Base-by-base conservation (phyloP, 1,139 yeast species). In the Sugiyamaella xylanicola region DNA sequence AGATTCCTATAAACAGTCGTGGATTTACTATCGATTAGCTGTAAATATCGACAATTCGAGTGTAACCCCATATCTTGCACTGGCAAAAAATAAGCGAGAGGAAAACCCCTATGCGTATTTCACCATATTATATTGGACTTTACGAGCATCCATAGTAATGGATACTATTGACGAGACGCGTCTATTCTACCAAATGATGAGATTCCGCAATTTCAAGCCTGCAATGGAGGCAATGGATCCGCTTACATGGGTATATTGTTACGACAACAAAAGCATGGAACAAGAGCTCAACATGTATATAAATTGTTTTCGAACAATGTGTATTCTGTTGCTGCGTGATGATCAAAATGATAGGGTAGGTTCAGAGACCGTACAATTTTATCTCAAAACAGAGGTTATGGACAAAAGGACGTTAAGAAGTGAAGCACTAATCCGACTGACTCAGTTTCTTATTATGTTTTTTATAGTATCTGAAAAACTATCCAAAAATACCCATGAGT, bases 11-110 rank as follows among this genome's bases (percentile, higher is more conserved):
- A 51, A 55, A 8, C 62, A 63, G 40, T 62, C 67, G 2, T 39
- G 42, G 20, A 54, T 58, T 17, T 65, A 65, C 50, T 65, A 65
- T 54, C 44, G 57, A 1, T 54, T 61, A 1, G 65, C 67, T 15
- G 41, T 55, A 11, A 56, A 46, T 4, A 55, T 40, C 27, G 55
- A 37, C 21, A 25, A 40, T 11, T 11, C 35, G 3, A 40, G 51
- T 8, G 60, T 60, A 1, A 41, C 44, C 19, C 56, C 61, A 1
- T 47, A 56, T 27, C 51, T 54, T 37, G 55, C 51, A 39, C 54
- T 61, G 11, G 62, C 39, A 3, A 27, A 21, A 19, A 37, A 20
- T 22, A 21, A 16, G 15, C 21, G 29, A 11, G 35, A 36, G 4
- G 43, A 19, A 21, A 22, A 46, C 11, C 16, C 8, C 4, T 2